Evolutionary conservation across 2,329 filamentous ascomycete genomes (phyloP).

Genomic region (Ceratocystis huliohia): DNA sequence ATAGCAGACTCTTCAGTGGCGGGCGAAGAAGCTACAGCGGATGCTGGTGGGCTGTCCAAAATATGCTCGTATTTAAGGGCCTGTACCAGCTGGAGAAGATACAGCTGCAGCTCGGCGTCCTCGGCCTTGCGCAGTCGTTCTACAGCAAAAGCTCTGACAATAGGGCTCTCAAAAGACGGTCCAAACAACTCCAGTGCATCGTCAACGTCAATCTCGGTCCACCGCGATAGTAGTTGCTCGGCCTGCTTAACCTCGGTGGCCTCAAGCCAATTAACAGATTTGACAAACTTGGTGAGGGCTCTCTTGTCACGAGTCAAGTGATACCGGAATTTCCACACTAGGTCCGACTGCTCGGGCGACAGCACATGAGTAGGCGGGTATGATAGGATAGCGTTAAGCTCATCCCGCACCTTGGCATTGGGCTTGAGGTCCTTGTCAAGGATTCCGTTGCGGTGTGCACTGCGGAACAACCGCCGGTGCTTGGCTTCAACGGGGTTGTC

Average conservation of each 20-base stretch:
- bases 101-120: conserved; percentile 80
- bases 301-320: conserved; percentile 86
- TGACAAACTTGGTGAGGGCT: conserved; percentile 91
- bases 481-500: conserved; percentile 95
- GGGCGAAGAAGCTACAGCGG: conserved; percentile 50
- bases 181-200: conserved; percentile 90
- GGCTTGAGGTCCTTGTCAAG: conserved; percentile 91
- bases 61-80: conserved; percentile 88
- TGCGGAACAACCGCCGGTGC: conserved; percentile 80
- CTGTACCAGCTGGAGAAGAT: conserved; percentile 87
- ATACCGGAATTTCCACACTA: conserved; percentile 95
- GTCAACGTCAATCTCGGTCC: conserved; percentile 94
- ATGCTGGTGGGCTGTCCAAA: conserved; percentile 29
- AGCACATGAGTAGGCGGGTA: conserved; percentile 87
- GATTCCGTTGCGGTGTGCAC: conserved; percentile 79
- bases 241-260: conserved; percentile 75
- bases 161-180: conserved; percentile 76
- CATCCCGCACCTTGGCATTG: conserved; percentile 88
- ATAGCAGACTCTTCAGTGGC: conserved; percentile 37
- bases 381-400: conserved; percentile 78
- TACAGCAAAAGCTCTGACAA: conserved; percentile 85
- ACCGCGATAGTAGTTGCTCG: conserved; percentile 76
- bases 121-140: conserved; percentile 83
- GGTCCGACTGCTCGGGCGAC: conserved; percentile 81
- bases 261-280: conserved; percentile 91